Evolutionary conservation across 2,329 filamentous ascomycete genomes (phyloP), one percentile per base, ranked within the genome.

Genomic region (Dothistroma pini): DNA sequence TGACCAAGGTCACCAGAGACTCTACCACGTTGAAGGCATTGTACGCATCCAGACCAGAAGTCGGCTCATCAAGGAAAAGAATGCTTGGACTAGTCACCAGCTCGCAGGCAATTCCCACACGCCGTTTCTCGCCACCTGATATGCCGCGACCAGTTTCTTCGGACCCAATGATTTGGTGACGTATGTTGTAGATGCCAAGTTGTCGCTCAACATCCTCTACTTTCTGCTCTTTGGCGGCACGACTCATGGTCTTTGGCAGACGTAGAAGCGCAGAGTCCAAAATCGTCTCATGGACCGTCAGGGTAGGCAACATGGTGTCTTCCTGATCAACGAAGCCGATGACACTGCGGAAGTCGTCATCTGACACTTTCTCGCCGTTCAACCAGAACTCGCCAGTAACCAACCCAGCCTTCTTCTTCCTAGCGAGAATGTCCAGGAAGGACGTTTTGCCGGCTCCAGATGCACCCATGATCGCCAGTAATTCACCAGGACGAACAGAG

Each of bases 11-110:
- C 44, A 97, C 93, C 10, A 99, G 83, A 70, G 93, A 97, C 75
- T 99, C 95, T 29, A 99, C 87, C 44, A 99, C 95, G 66, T 99
- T 99, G 81, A 95, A 99, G 6, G 96, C 96, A 73, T 99, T 99
- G 81, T 88, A 99, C 0, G 95, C 91, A 75, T 99, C 95, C 22
- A 97, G 82, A 57, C 95, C 95, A 72, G 93, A 97, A 0, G 95
- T 99, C 1, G 95, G 95, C 72, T 99, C 95, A 72, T 99, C 95
- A 58, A 99, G 82, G 79, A 99, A 97, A 21, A 99, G 84, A 65
- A 99, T 97, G 62, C 93, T 97, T 3, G 95, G 95, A 70, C 93
- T 97, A 5, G 95, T 99, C 62, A 99, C 95, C 58, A 99, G 84
- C 74, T 99, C 95, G 76, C 96, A 99, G 53, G 96, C 95, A 71